Evolutionary conservation across 345 rosid species (phyloP), one percentile per base, ranked within the genome.

Genomic region (Aegle marmelos): DNA sequence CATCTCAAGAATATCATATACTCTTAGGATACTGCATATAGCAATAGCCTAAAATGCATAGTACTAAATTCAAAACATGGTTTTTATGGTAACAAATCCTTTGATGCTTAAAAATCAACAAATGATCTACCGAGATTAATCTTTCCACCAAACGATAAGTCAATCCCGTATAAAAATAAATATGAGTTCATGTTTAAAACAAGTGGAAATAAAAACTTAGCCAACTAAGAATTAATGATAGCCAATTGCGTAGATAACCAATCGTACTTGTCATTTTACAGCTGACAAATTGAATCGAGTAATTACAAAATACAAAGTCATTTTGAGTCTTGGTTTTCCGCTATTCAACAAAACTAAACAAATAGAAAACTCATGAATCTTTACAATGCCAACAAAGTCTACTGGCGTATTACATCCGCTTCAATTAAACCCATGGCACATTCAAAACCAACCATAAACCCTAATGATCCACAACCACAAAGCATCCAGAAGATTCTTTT

Each of bases 401-500:
- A 64, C 59, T 72, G 57, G 36, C 79, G 78, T 71, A 30, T 11
- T 8, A 9, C 5, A 59, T 10, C 70, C 75, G 75, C 50, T 45
- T 73, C 24, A 16, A 48, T 62, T 30, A 19, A 61, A 10, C 68
- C 66, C 16, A 24, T 1, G 14, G 3, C 45, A 27, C 85, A 70
- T 54, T 76, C 64, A 69, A 56, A 62, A 70, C 6, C 79, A 66
- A 68, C 54, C 30, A 82, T 57, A 41, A 34, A 70, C 57, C 68
- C 48, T 10, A 24, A 39, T 6, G 13, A 25, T 57, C 57, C 21
- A 28, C 60, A 24, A 28, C 24, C 13, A 28, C n/a, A 7, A 34
- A 57, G 7, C 33, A n/a, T 24, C 64, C 14, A 41, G 70, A 79
- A 82, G 82, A 39, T 81, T 84, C 78, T 68, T 64, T 72, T 76